Percentiles rank a stretch among this genome's conserved stretches.
These are phyloP conservation scores for Petunia hybrid DNA, from an alignment of 305 asterid genomes.

Conservation along the genomic window DNA sequence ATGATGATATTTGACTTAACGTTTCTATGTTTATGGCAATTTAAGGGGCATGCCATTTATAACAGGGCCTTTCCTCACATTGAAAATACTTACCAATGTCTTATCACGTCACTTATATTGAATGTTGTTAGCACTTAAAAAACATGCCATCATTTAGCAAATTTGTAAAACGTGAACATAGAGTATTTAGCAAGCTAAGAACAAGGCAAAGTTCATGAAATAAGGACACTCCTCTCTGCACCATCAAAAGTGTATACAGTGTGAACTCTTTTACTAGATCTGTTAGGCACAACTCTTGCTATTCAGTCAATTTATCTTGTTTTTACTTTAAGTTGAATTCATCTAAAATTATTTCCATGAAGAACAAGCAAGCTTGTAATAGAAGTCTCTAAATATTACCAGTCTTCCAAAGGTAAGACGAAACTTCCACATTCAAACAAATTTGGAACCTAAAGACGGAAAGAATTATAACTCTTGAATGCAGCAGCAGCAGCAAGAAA, in stretches of 20 bases:
- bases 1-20: neutral
- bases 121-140: neutral
- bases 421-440: slow-evolving; percentile 1
- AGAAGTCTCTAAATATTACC: neutral
- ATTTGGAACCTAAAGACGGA: neutral
- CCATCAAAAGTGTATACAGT: neutral
- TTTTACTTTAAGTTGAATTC: slow-evolving; percentile 11
- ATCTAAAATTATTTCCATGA: neutral
- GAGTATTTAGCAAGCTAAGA: neutral
- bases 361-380: neutral
- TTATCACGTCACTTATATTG: neutral
- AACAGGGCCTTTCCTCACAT: neutral
- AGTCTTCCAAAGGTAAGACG: slow-evolving; percentile 13
- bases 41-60: neutral
- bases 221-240: slow-evolving; percentile 11
- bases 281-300: neutral
- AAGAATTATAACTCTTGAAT: slow-evolving; percentile 14
- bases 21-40: neutral
- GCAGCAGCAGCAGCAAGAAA: slow-evolving; percentile 25
- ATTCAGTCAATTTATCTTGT: neutral
- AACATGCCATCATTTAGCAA: neutral
- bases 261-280: slow-evolving; percentile 7
- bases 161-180: neutral
- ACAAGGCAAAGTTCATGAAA: neutral
- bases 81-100: neutral